Conservation (phyloP, 495 filamentous ascomycete species). For the Sabuloglossum arenarium region DNA sequence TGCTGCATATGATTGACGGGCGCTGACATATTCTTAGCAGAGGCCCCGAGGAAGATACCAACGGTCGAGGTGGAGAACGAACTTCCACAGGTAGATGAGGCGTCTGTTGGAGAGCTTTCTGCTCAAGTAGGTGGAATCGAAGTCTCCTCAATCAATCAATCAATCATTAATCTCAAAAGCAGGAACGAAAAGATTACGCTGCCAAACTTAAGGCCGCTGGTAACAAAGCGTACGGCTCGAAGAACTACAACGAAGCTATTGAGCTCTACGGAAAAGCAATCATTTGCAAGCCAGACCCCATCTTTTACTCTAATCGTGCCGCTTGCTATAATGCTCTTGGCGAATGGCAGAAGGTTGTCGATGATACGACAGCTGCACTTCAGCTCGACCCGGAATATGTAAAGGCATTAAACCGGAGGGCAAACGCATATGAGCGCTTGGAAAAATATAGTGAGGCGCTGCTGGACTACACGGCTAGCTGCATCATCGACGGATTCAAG, state of each 20-base stretch:
- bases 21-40: constrained; percentile 11
- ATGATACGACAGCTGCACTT: constrained; percentile 88
- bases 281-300: constrained; percentile 86
- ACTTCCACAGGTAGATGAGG: constrained; percentile 70
- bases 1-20: neutral
- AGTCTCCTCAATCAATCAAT: neutral
- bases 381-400: constrained; percentile 85
- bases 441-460: constrained; percentile 83
- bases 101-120: constrained; percentile 43
- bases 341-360: constrained; percentile 89
- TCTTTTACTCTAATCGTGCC: constrained; percentile 96
- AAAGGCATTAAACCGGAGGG: constrained; percentile 89
- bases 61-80: constrained; percentile 50
- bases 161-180: neutral
- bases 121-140: constrained; percentile 31
- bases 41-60: constrained; percentile 25
- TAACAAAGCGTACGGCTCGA: constrained; percentile 87
- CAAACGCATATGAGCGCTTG: constrained; percentile 87
- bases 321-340: constrained; percentile 88
- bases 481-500: constrained; percentile 92
- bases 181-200: constrained; percentile 61
- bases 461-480: constrained; percentile 93
- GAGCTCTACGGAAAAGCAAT: constrained; percentile 89
- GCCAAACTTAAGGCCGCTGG: constrained; percentile 82
- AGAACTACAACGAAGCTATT: constrained; percentile 81